Base-by-base conservation (phyloP, 345 rosid species). In the Salix exigua region DNA sequence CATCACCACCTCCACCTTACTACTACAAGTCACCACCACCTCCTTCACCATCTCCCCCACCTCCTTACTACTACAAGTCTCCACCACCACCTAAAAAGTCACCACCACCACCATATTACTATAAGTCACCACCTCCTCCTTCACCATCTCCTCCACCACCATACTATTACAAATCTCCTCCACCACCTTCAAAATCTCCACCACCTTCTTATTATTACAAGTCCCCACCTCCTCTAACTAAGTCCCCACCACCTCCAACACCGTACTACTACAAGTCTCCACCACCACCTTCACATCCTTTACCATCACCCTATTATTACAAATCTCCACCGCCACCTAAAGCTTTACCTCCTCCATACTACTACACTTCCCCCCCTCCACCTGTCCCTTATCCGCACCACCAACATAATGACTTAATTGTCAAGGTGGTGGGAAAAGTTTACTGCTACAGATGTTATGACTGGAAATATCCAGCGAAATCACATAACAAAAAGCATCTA, bases 381-480 rank as follows among this genome's bases (percentile, higher is more conserved):
- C 82, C 75, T 12, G 12, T 16, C 44, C 63, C 73, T 40, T 48
- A 72, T 55, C 73, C 81, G 30, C 73, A 58, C 31, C 81, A 58
- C 67, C 58, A 72, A 26, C 80, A 58, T 46, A 80, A 75, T 25
- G 46, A 80, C 33, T 51, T 81, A 37, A 53, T 75, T 0, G 64
- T 81, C 6, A 83, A 83, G 78, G 86, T 83, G 12, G 86, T 83
- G 19, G 86, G 86, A 11, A 81, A 83, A 68, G 86, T 83, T 31
- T 83, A 83, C 40, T 80, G 83, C 62, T 75, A 71, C 26, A 66
- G 73, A 37, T 80, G 83, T 3, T 80, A 80, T 30, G 79, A 75
- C 4, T 71, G 73, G 73, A 14, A 5, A 5, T 71, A 75, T 37
- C 79, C 83, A 10, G 3, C 12, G 13, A 75, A 80, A 63, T 83